Evolutionary conservation across 2,329 filamentous ascomycete genomes (phyloP).

Genomic region (Fusarium cicatricum): DNA sequence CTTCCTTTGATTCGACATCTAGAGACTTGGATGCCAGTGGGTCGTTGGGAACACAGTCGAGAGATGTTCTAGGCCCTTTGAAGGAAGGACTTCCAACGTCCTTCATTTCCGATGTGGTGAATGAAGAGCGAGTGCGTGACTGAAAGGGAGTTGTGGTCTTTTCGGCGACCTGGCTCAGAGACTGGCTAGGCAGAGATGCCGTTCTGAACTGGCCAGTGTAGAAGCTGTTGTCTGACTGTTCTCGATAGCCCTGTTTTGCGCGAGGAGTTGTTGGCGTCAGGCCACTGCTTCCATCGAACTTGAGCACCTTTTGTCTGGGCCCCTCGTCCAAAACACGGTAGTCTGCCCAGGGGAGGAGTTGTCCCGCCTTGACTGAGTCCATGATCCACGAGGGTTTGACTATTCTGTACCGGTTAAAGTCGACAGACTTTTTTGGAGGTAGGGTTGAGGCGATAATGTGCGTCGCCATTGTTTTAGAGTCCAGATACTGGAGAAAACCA

Average conservation of each 20-base stretch:
- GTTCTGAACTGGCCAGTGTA: conserved; percentile 76
- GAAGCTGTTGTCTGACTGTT: conserved; percentile 84
- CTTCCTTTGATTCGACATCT: not conserved
- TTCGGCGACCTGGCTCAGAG: conserved; percentile 42
- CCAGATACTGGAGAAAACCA: conserved; percentile 91
- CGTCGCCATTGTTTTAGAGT: conserved; percentile 92
- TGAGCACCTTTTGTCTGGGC: conserved; percentile 79
- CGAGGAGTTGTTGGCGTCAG: conserved; percentile 71
- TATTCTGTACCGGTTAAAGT: conserved; percentile 87
- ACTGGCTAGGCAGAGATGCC: conserved; percentile 42
- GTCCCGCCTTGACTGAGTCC: conserved; percentile 85
- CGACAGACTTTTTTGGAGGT: conserved; percentile 90
- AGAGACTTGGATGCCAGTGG: not conserved
- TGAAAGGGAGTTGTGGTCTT: conserved; percentile 37
- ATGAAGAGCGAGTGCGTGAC: not conserved
- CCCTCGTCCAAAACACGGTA: conserved; percentile 90
- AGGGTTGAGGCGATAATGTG: conserved; percentile 93
- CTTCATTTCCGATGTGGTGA: not conserved
- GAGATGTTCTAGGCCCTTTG: not conserved
- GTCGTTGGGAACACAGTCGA: not conserved
- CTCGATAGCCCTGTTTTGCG: conserved; percentile 71
- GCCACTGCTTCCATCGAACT: conserved; percentile 67
- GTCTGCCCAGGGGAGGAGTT: conserved; percentile 82
- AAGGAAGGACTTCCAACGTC: not conserved
- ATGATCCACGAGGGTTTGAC: conserved; percentile 95